Conservation (phyloP, 2,329 filamentous ascomycete species). For the Arthrobotrys iridis region DNA sequence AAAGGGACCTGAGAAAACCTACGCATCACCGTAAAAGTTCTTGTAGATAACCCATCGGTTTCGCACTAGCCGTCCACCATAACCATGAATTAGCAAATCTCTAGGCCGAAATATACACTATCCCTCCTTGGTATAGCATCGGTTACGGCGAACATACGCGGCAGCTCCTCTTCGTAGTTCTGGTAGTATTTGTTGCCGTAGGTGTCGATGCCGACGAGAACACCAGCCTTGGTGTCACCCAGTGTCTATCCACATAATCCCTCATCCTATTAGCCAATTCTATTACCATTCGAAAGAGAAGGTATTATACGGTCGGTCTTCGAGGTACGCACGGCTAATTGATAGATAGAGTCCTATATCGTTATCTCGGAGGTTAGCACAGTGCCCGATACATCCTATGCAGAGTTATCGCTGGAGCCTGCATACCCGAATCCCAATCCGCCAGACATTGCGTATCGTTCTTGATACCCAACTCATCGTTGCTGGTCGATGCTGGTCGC, state of each 20-base stretch:
- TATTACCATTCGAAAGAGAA: neutral
- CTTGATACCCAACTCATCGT: constrained; percentile 47
- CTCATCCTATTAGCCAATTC: neutral
- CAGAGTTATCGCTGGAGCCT: neutral
- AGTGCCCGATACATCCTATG: neutral
- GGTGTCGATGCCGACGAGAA: constrained; percentile 82
- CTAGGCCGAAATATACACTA: neutral
- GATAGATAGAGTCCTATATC: constrained; percentile 40
- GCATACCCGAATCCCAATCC: constrained; percentile 31
- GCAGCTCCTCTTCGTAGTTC: constrained; percentile 88
- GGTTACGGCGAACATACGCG: constrained; percentile 69
- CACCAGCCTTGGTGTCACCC: constrained; percentile 95
- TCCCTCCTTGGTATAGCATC: neutral
- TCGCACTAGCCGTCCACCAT: constrained; percentile 71
- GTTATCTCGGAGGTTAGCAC: constrained; percentile 32
- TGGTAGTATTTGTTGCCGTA: constrained; percentile 99
- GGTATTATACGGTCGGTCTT: neutral
- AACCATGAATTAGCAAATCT: constrained; percentile 10
- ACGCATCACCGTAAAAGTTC: constrained; percentile 82
- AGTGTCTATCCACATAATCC: constrained; percentile 20
- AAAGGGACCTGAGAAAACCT: constrained; percentile 60
- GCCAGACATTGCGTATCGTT: constrained; percentile 47
- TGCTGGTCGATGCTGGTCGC: neutral
- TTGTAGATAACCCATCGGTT: constrained; percentile 99
- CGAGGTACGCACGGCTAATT: constrained; percentile 39